A percentile compares a stretch with the other conserved stretches of the same genome.
Conservation (phyloP, 371 early-diverging fungal species). For the Choanephora cucurbitarum region DNA sequence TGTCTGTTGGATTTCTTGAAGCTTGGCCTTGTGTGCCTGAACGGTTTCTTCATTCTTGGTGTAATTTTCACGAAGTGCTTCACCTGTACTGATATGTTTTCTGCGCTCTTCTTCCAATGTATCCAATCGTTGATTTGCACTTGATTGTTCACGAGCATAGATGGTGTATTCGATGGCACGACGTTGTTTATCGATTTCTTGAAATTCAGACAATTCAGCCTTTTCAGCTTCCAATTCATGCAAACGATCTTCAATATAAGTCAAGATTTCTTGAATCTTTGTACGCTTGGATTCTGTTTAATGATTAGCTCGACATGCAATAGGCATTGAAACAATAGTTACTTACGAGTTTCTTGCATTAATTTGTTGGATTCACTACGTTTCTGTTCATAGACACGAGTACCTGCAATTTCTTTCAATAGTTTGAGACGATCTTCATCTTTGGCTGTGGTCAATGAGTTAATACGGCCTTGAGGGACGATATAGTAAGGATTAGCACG, state of each 20-base stretch:
- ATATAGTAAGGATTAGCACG: constrained; percentile 98
- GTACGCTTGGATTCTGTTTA: constrained; percentile 79
- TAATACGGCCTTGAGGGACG: constrained; percentile 99
- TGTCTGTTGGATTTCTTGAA: constrained; percentile 47
- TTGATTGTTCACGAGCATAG: constrained; percentile 84
- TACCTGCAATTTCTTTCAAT: constrained; percentile 98
- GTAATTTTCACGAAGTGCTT: constrained; percentile 39
- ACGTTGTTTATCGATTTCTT: constrained; percentile 84
- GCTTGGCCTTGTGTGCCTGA: constrained; percentile 19
- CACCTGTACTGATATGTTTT: constrained; percentile 45
- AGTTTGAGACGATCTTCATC: constrained; percentile 90
- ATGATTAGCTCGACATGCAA: too few relatives aligned
- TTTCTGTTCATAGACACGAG: constrained; percentile 96
- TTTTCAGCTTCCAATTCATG: constrained; percentile 93
- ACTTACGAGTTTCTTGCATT: constrained; percentile 88
- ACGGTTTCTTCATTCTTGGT: constrained; percentile 37
- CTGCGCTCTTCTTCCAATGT: constrained; percentile 63
- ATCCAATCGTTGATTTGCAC: constrained; percentile 75
- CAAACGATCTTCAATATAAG: constrained; percentile 88
- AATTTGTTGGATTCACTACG: constrained; percentile 88
- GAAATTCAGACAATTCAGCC: constrained; percentile 85
- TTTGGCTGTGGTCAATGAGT: constrained; percentile 91
- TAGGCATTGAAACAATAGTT: too few relatives aligned
- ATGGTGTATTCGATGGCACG: constrained; percentile 92
- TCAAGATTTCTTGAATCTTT: constrained; percentile 90